These are phyloP conservation scores for Lithohypha guttulata DNA, from an alignment of 2,329 filamentous ascomycete genomes.

Conservation along the genomic window DNA sequence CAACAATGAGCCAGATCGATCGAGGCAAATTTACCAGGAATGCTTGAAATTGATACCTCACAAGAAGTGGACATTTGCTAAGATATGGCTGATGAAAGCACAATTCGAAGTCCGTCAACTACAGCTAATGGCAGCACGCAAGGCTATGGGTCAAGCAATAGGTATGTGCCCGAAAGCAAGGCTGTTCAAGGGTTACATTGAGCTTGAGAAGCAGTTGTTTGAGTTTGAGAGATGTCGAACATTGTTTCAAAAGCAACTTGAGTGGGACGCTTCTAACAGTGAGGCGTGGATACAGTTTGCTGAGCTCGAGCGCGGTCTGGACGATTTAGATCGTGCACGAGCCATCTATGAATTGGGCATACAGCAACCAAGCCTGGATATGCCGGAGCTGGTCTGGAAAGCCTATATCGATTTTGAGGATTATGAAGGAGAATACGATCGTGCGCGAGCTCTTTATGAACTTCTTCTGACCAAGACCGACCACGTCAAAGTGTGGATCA, in stretches of 20 bases:
- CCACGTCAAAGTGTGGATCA: constrained; percentile 98
- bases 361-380: constrained; percentile 71
- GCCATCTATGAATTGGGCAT: constrained; percentile 90
- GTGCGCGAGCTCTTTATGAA: constrained; percentile 74
- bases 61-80: constrained; percentile 94
- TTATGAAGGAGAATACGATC: constrained; percentile 81
- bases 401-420: constrained; percentile 98
- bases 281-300: constrained; percentile 96
- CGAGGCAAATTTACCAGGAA: constrained; percentile 81
- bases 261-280: constrained; percentile 82
- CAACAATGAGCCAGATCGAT: constrained; percentile 64
- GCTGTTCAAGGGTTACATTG: constrained; percentile 85
- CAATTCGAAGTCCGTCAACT: constrained; percentile 87
- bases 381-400: constrained; percentile 97
- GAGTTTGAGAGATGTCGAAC: constrained; percentile 87
- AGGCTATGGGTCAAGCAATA: constrained; percentile 79
- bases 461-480: constrained; percentile 87
- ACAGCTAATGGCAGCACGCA: constrained; percentile 68
- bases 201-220: constrained; percentile 83
- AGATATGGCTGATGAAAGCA: constrained; percentile 87
- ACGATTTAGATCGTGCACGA: constrained; percentile 76
- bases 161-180: constrained; percentile 95
- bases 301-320: constrained; percentile 79
- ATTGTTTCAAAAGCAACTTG: constrained; percentile 85
- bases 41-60: constrained; percentile 83